phyloP scores from a whole-genome alignment of 495 filamentous ascomycete species.

The Daldinia vernicosa region DNA sequence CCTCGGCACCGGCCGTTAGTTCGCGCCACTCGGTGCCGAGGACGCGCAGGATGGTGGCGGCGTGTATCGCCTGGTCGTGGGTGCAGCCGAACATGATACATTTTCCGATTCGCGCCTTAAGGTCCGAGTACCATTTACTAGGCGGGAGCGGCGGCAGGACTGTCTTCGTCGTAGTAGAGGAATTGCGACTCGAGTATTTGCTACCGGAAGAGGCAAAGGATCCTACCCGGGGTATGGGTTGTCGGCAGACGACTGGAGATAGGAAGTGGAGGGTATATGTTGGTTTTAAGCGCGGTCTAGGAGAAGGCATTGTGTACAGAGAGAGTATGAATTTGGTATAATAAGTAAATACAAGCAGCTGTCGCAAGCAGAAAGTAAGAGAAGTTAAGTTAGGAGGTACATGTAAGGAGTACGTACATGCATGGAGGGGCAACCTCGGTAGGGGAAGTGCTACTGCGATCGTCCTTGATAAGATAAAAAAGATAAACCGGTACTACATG shows the following conservation, averaged over 20 bases:
- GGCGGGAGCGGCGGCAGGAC: slow-evolving; percentile 37
- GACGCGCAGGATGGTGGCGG: slow-evolving; percentile 66
- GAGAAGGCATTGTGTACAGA: slow-evolving; percentile 30
- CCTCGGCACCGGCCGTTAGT: slow-evolving; percentile 79
- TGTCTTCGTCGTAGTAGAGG: slow-evolving; percentile 2
- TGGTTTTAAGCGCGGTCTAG: slow-evolving; percentile 26
- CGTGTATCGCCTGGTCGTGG: slow-evolving; percentile 66
- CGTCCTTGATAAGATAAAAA: too few species aligned
- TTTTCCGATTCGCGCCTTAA: slow-evolving; percentile 77
- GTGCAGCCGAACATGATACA: slow-evolving; percentile 83
- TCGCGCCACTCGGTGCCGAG: slow-evolving; percentile 80
- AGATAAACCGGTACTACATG: too few species aligned
- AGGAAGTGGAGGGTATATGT: not conserved
- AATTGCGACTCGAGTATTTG: not conserved
- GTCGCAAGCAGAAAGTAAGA: not conserved
- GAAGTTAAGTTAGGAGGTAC: not conserved
- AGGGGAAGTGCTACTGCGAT: slow-evolving; percentile 1
- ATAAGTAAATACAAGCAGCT: not conserved
- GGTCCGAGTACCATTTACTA: slow-evolving; percentile 78
- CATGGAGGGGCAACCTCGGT: slow-evolving; percentile 7
- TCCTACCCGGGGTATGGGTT: not conserved
- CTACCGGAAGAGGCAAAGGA: not conserved
- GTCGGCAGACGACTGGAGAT: slow-evolving; percentile 8
- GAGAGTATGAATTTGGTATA: not conserved
- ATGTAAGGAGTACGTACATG: too few species aligned